Conservation (phyloP, 2,329 filamentous ascomycete genomes). For the Fusarium avenaceum region DNA sequence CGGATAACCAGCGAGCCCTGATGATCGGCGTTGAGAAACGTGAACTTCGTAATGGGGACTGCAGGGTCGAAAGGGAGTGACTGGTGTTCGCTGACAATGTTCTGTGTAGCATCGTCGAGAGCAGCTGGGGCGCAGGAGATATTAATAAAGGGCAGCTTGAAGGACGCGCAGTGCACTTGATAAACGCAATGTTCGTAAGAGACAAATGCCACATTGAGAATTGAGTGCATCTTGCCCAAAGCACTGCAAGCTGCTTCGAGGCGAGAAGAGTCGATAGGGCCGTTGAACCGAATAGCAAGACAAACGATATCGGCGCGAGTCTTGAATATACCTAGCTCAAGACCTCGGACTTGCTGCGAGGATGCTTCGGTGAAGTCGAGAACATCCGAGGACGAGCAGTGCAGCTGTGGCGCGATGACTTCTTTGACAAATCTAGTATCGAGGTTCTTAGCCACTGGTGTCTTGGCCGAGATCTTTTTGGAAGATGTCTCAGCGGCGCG, state of each 20-base stretch:
- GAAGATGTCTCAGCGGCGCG: constrained; percentile 46
- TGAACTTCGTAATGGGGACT: constrained; percentile 63
- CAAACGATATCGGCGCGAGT: constrained; percentile 62
- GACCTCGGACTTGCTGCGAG: constrained; percentile 61
- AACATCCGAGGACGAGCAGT: constrained; percentile 58
- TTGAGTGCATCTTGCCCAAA: constrained; percentile 61
- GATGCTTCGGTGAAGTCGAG: constrained; percentile 65
- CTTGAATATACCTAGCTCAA: constrained; percentile 63
- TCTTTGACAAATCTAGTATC: constrained; percentile 57
- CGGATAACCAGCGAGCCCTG: constrained; percentile 63
- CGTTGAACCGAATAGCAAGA: constrained; percentile 63
- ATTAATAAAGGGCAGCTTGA: constrained; percentile 60
- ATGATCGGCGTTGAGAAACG: constrained; percentile 63
- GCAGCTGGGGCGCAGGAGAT: constrained; percentile 58
- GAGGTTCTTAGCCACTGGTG: constrained; percentile 13
- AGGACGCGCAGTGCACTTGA: constrained; percentile 62
- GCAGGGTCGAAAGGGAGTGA: constrained; percentile 56
- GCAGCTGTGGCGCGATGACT: constrained; percentile 59
- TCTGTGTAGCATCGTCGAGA: constrained; percentile 56
- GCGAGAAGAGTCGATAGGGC: constrained; percentile 57
- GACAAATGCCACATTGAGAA: constrained; percentile 68
- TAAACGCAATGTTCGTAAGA: constrained; percentile 61
- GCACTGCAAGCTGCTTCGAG: constrained; percentile 63
- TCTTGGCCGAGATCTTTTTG: not conserved
- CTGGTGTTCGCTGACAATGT: constrained; percentile 61